Evolutionary conservation across 2,329 filamentous ascomycete genomes (phyloP).

Genomic region (Zymoseptoria ardabiliae): DNA sequence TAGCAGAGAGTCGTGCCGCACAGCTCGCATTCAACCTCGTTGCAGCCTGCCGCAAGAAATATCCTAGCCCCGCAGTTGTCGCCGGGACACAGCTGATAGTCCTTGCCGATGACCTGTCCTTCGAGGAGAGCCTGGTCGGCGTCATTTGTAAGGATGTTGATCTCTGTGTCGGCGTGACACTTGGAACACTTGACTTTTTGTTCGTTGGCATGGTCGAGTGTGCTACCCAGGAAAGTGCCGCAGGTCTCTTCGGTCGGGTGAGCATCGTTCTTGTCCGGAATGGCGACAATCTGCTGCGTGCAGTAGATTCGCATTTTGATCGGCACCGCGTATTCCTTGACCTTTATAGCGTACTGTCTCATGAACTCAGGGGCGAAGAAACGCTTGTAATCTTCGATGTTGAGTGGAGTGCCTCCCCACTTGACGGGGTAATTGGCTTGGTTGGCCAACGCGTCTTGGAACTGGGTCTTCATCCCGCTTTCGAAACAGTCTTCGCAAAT

Average conservation of each 20-base stretch:
- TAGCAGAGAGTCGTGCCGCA: neutral
- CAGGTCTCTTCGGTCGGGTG: neutral
- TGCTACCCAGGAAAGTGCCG: neutral
- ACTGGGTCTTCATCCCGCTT: neutral
- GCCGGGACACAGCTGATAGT: neutral
- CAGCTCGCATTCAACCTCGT: neutral
- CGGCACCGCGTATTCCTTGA: neutral
- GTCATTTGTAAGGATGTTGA: neutral
- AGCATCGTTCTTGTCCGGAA: neutral
- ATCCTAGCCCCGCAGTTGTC: neutral
- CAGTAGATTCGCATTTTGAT: neutral
- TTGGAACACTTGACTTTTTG: neutral
- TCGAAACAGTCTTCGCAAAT: conserved; percentile 3
- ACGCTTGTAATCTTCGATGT: neutral
- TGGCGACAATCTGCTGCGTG: neutral
- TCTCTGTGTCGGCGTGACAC: neutral
- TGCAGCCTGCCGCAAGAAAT: neutral
- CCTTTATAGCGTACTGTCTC: neutral
- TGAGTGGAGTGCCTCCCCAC: neutral
- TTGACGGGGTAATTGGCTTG: neutral
- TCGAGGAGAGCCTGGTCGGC: neutral
- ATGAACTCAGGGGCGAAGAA: neutral
- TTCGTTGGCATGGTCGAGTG: neutral
- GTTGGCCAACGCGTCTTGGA: neutral
- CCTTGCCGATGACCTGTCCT: neutral